Evolutionary conservation across 768 basidiomycete genomes (phyloP).

Genomic region (Phaeotremella fagi): DNA sequence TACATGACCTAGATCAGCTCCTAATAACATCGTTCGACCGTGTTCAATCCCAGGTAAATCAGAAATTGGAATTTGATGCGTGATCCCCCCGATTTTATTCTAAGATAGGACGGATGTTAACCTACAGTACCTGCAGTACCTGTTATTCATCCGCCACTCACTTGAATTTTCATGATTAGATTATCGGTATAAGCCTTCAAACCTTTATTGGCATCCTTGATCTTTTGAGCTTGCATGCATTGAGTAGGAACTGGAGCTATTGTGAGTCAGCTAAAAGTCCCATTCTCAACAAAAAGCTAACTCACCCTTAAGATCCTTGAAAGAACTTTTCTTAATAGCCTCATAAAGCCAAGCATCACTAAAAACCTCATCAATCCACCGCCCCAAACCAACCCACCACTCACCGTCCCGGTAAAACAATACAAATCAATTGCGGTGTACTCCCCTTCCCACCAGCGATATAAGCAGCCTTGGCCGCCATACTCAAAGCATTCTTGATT

Average conservation of each 20-base stretch:
- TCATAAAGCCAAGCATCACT: slow-evolving; percentile 46
- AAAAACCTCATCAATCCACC: background rate
- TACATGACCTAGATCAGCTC: slow-evolving; percentile 43
- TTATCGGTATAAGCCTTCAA: slow-evolving; percentile 45
- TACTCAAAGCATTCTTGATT: slow-evolving; percentile 18
- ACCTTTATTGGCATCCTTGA: slow-evolving; percentile 30
- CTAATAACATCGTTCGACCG: slow-evolving; percentile 46
- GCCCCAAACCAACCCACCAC: background rate
- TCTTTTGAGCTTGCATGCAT: slow-evolving; percentile 45
- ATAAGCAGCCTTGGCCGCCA: slow-evolving; percentile 36
- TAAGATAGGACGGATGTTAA: slow-evolving; percentile 2
- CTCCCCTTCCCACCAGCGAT: slow-evolving; percentile 25
- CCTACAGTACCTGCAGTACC: too few species aligned
- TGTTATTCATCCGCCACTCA: too few species aligned
- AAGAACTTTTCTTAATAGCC: slow-evolving; percentile 41
- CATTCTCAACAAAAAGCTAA: background rate
- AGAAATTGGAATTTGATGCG: slow-evolving; percentile 34
- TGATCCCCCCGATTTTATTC: slow-evolving; percentile 47
- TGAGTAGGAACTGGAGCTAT: slow-evolving; percentile 45
- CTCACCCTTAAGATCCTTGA: slow-evolving; percentile 29
- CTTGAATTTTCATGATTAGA: slow-evolving; percentile 43
- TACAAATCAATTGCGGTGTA: slow-evolving; percentile 42
- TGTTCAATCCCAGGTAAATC: slow-evolving; percentile 36
- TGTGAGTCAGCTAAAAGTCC: background rate
- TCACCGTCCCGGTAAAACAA: slow-evolving; percentile 40